Percentiles rank a stretch among this genome's conserved stretches.
Conservation (phyloP, 768 basidiomycete species). For the Suillus ampliporus region DNA sequence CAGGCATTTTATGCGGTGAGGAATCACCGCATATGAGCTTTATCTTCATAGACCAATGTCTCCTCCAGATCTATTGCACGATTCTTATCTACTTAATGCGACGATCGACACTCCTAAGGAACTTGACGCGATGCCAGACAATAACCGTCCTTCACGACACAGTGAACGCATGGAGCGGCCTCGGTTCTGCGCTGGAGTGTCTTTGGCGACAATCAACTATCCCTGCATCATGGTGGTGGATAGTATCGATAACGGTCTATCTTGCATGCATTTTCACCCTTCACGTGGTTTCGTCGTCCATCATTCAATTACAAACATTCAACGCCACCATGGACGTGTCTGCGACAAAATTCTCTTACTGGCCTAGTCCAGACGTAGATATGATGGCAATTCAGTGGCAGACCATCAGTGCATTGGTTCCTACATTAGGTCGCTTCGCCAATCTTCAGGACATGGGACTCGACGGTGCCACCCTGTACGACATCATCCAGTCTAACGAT, state of each 20-base stretch:
- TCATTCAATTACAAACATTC: constrained; percentile 26
- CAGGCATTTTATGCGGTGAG: constrained; percentile 14
- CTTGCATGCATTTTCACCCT: constrained; percentile 23
- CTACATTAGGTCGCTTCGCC: constrained; percentile 5
- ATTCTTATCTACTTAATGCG: constrained; percentile 27
- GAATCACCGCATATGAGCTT: not conserved
- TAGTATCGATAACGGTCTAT: constrained; percentile 23
- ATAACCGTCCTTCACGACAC: constrained; percentile 28
- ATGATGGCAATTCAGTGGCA: constrained; percentile 10
- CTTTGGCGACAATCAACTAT: constrained; percentile 23
- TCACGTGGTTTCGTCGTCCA: constrained; percentile 26
- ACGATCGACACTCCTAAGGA: constrained; percentile 15
- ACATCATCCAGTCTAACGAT: constrained; percentile 5
- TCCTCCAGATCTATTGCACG: constrained; percentile 22
- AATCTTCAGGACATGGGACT: constrained; percentile 15
- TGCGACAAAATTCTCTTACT: constrained; percentile 4
- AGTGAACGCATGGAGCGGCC: constrained; percentile 25
- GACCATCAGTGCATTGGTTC: not conserved
- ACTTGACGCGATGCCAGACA: constrained; percentile 13
- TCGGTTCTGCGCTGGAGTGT: constrained; percentile 22
- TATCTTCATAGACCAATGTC: not conserved
- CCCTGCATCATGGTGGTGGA: constrained; percentile 16
- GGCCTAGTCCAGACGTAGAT: constrained; percentile 14
- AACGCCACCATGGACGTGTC: constrained; percentile 5
- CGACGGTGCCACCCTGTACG: constrained; percentile 19